Conservation (phyloP, 1,284 basidiomycete genomes). For the Vanrija humicola region DNA sequence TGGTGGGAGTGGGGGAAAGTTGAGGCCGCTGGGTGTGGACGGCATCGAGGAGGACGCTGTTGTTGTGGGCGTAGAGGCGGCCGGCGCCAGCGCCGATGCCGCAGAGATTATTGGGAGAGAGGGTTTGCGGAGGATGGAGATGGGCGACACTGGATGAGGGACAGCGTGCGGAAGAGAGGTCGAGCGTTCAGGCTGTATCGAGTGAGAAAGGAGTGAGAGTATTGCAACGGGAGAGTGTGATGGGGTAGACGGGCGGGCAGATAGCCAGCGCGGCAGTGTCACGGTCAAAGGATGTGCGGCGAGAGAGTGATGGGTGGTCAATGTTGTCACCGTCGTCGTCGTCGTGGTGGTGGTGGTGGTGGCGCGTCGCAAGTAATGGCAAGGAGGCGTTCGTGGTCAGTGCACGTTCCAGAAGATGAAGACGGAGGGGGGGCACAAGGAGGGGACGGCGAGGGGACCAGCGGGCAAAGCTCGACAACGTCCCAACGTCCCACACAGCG, state of each 20-base stretch:
- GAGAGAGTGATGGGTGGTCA: no score
- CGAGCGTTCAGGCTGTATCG: background rate
- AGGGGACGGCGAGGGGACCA: no score
- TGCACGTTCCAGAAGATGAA: no score
- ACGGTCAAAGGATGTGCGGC: background rate
- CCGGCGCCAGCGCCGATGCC: background rate
- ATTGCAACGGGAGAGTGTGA: no score
- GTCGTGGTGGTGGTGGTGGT: no score
- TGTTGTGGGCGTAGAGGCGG: background rate
- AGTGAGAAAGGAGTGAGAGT: no score
- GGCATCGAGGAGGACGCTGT: background rate
- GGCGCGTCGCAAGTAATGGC: background rate
- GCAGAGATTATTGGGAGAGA: conserved; percentile 3
- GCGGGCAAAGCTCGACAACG: no score
- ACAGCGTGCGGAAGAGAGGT: background rate
- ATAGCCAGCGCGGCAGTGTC: background rate
- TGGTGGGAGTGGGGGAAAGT: conserved; percentile 17
- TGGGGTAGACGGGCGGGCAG: background rate
- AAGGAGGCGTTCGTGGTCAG: no score
- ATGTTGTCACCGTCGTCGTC: no score
- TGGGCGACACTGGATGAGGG: background rate
- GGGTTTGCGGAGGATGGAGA: conserved; percentile 17
- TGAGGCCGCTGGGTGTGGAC: background rate
- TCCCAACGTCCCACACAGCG: no score
- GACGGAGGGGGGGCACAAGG: no score